Conservation (phyloP, 345 rosid genomes). For the Dipteronia sinensis region DNA sequence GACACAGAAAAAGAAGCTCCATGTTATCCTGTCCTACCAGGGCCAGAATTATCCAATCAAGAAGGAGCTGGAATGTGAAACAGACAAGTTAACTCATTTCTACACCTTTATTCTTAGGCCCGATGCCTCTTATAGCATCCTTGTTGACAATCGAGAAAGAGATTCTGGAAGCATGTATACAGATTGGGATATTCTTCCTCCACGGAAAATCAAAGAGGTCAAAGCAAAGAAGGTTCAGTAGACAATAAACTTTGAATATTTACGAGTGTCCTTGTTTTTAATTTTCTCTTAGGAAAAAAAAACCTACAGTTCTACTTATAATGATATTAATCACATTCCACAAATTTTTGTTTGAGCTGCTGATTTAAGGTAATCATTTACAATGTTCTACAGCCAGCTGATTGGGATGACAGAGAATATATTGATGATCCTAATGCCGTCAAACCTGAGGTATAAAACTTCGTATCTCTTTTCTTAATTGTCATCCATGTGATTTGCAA, state of each 20-base stretch:
- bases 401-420: conserved; percentile 53
- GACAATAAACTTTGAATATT: not conserved
- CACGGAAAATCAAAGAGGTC: conserved; percentile 38
- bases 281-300: not conserved
- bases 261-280: not conserved
- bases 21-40: conserved; percentile 50
- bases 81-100: conserved; percentile 54
- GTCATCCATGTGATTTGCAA: not conserved
- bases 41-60: conserved; percentile 54
- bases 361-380: not conserved
- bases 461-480: not conserved
- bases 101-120: conserved; percentile 55
- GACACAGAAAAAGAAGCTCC: conserved; percentile 51
- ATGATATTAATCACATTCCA: not conserved
- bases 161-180: conserved; percentile 57
- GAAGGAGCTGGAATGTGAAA: conserved; percentile 52
- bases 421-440: conserved; percentile 47
- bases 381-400: conserved; percentile 32
- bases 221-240: conserved; percentile 46
- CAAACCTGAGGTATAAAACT: conserved; percentile 44
- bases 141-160: conserved; percentile 48
- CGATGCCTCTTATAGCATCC: conserved; percentile 48
- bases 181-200: conserved; percentile 62
- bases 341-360: not conserved
- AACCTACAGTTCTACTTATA: not conserved